Percentiles rank a stretch among this genome's conserved stretches.
These are phyloP conservation scores for Marchantia paleacea DNA, from an alignment of 225 moss, liverwort and hornwort genomes.

Conservation along the genomic window DNA sequence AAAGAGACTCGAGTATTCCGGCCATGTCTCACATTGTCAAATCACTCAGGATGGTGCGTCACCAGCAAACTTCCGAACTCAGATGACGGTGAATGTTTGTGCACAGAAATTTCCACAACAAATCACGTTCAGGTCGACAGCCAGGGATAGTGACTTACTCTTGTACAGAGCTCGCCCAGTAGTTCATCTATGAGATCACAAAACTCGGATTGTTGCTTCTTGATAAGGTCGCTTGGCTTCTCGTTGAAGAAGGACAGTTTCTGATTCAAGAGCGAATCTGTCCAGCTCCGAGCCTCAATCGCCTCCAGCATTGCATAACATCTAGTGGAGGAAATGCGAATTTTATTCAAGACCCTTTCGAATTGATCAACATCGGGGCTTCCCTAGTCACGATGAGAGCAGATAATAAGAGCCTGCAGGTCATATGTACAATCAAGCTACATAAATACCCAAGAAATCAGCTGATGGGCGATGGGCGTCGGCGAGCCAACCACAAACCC, in stretches of 20 bases:
- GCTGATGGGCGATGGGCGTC: not conserved
- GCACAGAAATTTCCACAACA: not conserved
- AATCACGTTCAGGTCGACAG: not conserved
- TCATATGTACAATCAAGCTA: not conserved
- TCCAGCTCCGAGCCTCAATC: conserved; percentile 22
- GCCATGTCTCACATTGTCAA: not conserved
- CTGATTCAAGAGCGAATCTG: conserved; percentile 20
- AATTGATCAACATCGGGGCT: conserved; percentile 27
- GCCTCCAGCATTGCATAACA: conserved; percentile 18
- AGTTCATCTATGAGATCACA: conserved; percentile 17
- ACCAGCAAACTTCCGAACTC: not conserved
- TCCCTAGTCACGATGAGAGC: conserved; percentile 25
- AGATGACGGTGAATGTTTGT: not conserved
- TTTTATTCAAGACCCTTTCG: conserved; percentile 22
- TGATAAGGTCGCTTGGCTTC: conserved; percentile 20
- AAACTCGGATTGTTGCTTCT: conserved; percentile 15
- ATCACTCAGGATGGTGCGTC: not conserved
- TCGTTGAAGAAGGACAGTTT: conserved; percentile 17
- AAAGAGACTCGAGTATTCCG: not conserved
- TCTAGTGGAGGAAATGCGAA: conserved; percentile 19
- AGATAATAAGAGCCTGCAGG: conserved; percentile 1
- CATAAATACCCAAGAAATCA: not conserved
- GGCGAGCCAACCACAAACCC: not conserved
- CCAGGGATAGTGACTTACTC: conserved; percentile 1
- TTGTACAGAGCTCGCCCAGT: conserved; percentile 20